Percentiles rank a stretch among this genome's conserved stretches.
Evolutionary conservation across 805 yeast genomes (phyloP).

Genomic region (Kluyveromyces nonfermentans): DNA sequence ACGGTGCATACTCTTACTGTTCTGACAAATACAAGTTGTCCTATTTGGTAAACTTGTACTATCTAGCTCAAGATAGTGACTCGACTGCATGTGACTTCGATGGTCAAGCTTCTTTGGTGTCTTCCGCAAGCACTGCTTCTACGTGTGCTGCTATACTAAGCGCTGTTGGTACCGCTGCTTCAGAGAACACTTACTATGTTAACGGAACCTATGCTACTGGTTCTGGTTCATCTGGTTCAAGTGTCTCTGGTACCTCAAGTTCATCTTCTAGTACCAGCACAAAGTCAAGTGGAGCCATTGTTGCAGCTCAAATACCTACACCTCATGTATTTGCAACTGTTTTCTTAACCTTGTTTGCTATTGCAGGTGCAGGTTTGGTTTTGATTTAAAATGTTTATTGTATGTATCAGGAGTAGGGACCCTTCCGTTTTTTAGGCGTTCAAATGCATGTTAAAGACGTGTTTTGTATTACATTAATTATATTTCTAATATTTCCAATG

Average conservation of each 20-base stretch:
- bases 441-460: no score
- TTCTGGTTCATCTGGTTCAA: conserved; percentile 23
- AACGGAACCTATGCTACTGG: conserved; percentile 26
- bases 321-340: conserved; percentile 27
- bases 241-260: conserved; percentile 11
- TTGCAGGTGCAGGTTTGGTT: conserved; percentile 33
- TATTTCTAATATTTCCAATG: no score
- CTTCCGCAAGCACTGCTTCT: conserved; percentile 38
- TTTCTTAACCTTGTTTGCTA: conserved; percentile 25
- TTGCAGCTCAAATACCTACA: conserved; percentile 21
- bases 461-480: no score
- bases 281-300: conserved; percentile 20
- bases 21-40: conserved; percentile 54
- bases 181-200: conserved; percentile 45
- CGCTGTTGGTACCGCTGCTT: conserved; percentile 64
- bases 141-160: conserved; percentile 47
- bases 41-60: conserved; percentile 57
- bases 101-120: conserved; percentile 52
- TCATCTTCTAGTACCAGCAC: conserved; percentile 13
- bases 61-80: conserved; percentile 35
- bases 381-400: conserved; percentile 19
- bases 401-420: neutral
- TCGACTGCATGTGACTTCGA: conserved; percentile 54
- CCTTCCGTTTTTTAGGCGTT: neutral
- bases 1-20: conserved; percentile 72